Conservation (phyloP, 306 rosid species). For the Castanospermum australe region DNA sequence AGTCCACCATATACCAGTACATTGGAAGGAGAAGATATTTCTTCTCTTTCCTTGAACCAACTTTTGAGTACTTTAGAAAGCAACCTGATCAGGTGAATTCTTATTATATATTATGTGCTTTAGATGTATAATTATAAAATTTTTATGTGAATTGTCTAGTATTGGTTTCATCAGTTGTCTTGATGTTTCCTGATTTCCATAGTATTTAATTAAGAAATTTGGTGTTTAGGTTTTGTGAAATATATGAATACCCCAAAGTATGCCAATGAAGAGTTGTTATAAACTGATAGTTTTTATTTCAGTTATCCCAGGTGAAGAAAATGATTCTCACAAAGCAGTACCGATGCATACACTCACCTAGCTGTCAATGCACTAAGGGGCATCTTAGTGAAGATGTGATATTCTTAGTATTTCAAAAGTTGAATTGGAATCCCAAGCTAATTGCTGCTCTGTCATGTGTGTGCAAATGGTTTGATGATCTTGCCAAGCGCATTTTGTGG, state of each 20-base stretch:
- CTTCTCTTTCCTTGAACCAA: background rate
- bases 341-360: constrained; percentile 79
- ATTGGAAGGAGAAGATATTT: background rate
- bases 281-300: background rate
- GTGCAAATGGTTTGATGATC: constrained; percentile 94
- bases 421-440: constrained; percentile 80
- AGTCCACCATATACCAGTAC: background rate
- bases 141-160: background rate
- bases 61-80: background rate
- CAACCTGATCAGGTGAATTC: background rate
- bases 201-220: background rate
- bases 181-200: background rate
- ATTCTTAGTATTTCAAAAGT: constrained; percentile 59
- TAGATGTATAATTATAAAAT: background rate
- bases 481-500: constrained; percentile 80
- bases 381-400: constrained; percentile 71
- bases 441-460: constrained; percentile 70
- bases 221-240: background rate
- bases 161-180: background rate
- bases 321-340: constrained; percentile 78
- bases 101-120: background rate
- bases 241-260: background rate
- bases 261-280: constrained; percentile 5
- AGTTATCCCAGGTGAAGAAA: constrained; percentile 35
- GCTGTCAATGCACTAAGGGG: constrained; percentile 80